Percentiles rank a stretch among this genome's conserved stretches.
Conservation (phyloP, 2,329 filamentous ascomycete species). For the Fusarium piperis region DNA sequence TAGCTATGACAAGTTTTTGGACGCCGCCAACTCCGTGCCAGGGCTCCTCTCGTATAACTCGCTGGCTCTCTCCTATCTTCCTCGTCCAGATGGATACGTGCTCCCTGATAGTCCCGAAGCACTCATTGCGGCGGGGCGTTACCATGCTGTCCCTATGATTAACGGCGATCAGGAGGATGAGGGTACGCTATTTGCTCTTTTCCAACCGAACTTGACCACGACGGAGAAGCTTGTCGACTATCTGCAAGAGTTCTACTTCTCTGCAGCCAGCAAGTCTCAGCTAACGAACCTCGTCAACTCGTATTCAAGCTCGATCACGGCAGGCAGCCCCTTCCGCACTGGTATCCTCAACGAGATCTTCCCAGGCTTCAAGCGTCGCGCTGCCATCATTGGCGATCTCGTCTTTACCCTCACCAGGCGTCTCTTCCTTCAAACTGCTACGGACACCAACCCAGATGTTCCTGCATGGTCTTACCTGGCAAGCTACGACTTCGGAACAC, state of each 20-base stretch:
- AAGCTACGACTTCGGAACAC: constrained; percentile 76
- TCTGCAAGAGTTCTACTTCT: constrained; percentile 68
- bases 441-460: constrained; percentile 62
- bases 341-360: constrained; percentile 75
- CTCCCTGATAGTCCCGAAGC: constrained; percentile 72
- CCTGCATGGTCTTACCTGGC: constrained; percentile 80
- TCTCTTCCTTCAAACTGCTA: constrained; percentile 63
- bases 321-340: constrained; percentile 79
- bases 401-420: constrained; percentile 79
- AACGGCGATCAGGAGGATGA: constrained; percentile 84
- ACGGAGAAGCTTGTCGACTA: constrained; percentile 69
- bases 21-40: constrained; percentile 76
- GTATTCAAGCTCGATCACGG: constrained; percentile 65
- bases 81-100: constrained; percentile 74
- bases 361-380: constrained; percentile 80
- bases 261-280: constrained; percentile 58
- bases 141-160: constrained; percentile 60
- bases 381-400: constrained; percentile 79
- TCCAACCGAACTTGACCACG: constrained; percentile 74
- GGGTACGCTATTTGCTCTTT: constrained; percentile 77
- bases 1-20: constrained; percentile 68
- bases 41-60: constrained; percentile 73
- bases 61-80: constrained; percentile 77
- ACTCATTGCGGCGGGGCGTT: constrained; percentile 60
- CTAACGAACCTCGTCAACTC: constrained; percentile 67